phyloP scores from a whole-genome alignment of 768 basidiomycete species.

The Lactarius tabidus region DNA sequence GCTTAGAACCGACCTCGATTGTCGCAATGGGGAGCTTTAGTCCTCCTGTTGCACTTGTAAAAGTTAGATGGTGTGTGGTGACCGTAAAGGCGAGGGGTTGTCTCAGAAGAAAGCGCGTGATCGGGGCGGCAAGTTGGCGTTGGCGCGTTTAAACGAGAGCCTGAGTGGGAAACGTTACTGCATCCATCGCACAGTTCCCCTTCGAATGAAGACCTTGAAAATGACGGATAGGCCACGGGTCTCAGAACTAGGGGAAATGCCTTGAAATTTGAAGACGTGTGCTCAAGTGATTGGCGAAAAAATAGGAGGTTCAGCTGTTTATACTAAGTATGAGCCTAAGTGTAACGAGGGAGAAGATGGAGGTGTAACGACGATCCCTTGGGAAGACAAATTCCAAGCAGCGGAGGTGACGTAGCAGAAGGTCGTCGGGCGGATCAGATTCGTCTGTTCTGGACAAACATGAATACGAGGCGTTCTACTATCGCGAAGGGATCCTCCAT shows the following conservation, averaged over 20 bases:
- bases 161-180: background rate
- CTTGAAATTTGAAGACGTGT: background rate
- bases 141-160: background rate
- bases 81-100: background rate
- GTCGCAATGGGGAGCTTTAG: background rate
- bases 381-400: slow-evolving; percentile 1
- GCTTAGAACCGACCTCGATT: background rate
- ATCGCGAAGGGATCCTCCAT: background rate
- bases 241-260: too few relatives aligned
- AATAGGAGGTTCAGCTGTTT: background rate
- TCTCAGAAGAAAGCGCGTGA: background rate
- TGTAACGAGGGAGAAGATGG: background rate
- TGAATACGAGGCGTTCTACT: background rate
- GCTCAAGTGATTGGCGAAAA: background rate
- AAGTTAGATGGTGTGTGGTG: background rate
- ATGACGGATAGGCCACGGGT: background rate
- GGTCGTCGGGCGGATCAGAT: background rate
- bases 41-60: background rate
- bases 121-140: background rate
- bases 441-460: background rate
- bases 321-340: background rate
- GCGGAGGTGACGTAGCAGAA: background rate
- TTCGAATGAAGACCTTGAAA: background rate
- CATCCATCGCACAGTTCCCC: too few relatives aligned
- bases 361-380: background rate